A percentile compares a stretch with the other conserved stretches of the same genome.
phyloP scores from a whole-genome alignment of 1,139 yeast genomes.

The Blastobotrys indianensis region DNA sequence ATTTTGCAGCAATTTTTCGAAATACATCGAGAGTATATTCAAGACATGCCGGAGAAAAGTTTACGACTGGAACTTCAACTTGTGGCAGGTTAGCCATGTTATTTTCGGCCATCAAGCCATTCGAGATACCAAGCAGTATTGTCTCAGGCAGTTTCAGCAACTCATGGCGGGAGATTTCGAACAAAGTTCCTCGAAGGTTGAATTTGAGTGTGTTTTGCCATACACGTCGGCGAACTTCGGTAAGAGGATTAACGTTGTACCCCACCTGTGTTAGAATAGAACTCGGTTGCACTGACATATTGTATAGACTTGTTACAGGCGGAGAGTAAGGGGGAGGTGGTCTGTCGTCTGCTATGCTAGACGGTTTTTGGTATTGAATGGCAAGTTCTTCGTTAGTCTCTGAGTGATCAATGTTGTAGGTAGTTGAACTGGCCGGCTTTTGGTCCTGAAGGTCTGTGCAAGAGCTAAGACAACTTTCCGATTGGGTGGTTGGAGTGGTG shows the following conservation, averaged over 20 bases:
- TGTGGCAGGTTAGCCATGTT: constrained; percentile 5
- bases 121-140: constrained; percentile 75
- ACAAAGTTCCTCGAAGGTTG: constrained; percentile 51
- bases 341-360: constrained; percentile 11
- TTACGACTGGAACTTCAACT: constrained; percentile 29
- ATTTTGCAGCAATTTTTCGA: constrained; percentile 38
- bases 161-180: constrained; percentile 78
- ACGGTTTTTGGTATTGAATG: constrained; percentile 2
- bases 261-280: constrained; percentile 34
- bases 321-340: constrained; percentile 32
- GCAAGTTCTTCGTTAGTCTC: constrained; percentile 5
- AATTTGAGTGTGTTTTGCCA: too few relatives aligned
- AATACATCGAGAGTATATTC: constrained; percentile 71
- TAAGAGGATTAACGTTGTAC: too few relatives aligned
- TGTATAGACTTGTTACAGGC: constrained; percentile 20
- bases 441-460: background rate
- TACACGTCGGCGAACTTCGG: too few relatives aligned
- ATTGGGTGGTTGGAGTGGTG: constrained; percentile 2
- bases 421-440: background rate
- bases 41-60: constrained; percentile 82
- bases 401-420: background rate
- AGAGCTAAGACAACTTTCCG: background rate
- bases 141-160: constrained; percentile 89
- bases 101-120: constrained; percentile 52
- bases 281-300: constrained; percentile 26